Base-by-base conservation (phyloP, 2,329 filamentous ascomycete species). In the Rhynchosporium agropyri region DNA sequence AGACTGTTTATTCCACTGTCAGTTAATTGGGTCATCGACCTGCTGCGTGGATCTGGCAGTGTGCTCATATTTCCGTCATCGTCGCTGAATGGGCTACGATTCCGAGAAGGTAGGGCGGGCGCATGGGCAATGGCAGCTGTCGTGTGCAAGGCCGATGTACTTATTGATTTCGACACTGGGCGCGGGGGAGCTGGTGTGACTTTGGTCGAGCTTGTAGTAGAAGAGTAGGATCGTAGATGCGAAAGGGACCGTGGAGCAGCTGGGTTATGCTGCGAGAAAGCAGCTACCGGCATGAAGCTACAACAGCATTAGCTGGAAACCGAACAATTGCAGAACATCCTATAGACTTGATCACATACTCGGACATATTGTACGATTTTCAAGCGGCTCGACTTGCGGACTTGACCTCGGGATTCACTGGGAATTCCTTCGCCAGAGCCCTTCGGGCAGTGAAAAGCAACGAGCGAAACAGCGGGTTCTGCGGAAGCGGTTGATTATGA, bases 21-120 rank as follows among this genome's bases (percentile, higher is more conserved):
- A 55, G 74, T 74, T 6, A 78, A 75, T 8, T 82, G 79, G 58
- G 80, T 83, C 70, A 80, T 78, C 29, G 78, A 76, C 63, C 83
- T 80, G 69, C 79, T 84, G 68, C 86, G 79, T 13, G 86, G 86
- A 70, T 88, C 86, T 45, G 88, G 88, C 58, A 91, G 79, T 1
- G 89, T 91, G 74, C 86, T 90, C 77, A 90, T 82, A 70, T 85
- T 84, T 71, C 85, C 81, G 68, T 83, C 81, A 54, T 83, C 79
- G 68, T 83, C 78, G 26, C 78, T 72, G 26, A 79, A 78, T 10
- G 77, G 73, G 15, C 78, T 74, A 15, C 78, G 76, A 4, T 51
- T 8, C 48, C 65, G 60, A 1, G 70, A 58, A 15, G 71, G 66
- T 42, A 71, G 60, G 6, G 64, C 61, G 26, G 69, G 70, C 31